Conservation (phyloP, 202 grass and related monocot genomes). For the Saccharum hybrid region DNA sequence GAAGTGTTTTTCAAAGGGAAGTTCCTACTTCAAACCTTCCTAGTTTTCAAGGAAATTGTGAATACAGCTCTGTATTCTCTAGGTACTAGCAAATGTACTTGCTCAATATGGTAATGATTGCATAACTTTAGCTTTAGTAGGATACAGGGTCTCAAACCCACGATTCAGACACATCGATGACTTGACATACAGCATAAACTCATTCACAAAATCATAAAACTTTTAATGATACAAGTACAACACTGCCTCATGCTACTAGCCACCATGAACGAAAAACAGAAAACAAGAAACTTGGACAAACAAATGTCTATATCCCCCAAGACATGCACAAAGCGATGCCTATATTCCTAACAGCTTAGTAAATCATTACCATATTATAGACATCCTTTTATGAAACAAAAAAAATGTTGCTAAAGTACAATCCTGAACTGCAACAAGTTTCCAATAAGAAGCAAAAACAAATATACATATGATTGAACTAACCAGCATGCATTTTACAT, state of each 20-base stretch:
- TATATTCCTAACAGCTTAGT: neutral
- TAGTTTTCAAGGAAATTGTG: neutral
- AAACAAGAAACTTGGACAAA: neutral
- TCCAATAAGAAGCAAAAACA: neutral
- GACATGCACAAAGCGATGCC: neutral
- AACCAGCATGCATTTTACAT: constrained; percentile 1
- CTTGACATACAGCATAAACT: constrained; percentile 28
- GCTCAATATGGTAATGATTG: neutral
- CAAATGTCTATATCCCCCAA: no score
- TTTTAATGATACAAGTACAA: neutral
- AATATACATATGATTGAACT: neutral
- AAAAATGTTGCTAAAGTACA: constrained; percentile 8
- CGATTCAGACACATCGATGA: neutral
- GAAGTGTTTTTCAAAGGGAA: neutral
- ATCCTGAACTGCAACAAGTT: constrained; percentile 11
- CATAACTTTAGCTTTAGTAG: neutral
- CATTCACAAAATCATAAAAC: neutral
- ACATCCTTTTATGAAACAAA: neutral
- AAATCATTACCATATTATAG: neutral
- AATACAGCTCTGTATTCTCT: neutral
- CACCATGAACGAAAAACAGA: neutral
- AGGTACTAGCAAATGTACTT: constrained; percentile 8
- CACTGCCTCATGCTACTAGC: neutral
- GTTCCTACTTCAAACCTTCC: constrained; percentile 2
- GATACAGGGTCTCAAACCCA: neutral